Evolutionary conservation across 176 grass and related monocot genomes (phyloP), one percentile per base, ranked within the genome.

Genomic region (Zoysia pacifica): DNA sequence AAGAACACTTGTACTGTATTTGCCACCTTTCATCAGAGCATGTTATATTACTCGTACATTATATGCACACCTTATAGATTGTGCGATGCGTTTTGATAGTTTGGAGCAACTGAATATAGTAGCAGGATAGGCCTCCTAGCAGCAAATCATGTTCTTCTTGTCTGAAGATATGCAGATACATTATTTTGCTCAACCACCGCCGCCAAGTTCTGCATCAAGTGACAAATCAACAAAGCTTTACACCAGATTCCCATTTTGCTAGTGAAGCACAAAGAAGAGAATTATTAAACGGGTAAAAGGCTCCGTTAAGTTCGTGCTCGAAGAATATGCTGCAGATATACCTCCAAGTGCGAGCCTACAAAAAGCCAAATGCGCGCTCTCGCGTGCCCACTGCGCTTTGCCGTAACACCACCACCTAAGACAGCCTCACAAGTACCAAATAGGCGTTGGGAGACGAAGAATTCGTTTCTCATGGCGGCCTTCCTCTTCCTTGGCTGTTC

Each of bases 301-400:
- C 15, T 41, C 74, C 65, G 19, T 42, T 14, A 50, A 76, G 71
- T 71, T 81, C 58, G 77, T 89, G 87, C 77, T 77, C 41, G 58
- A 72, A 54, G 82, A 84, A 89, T 85, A 89, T 89, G 72, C 82
- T 77, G 72, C 43, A 50, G 53, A 80, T 40, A 89, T 89, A 65
- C 86, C 65, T 84, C 70, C 58, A 42, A 76, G 48, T 19, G 48
- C 76, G 73, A 89, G 71, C 65, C 82, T 89, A 84, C 82, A 89
- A 89, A 84, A 89, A 65, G 71, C 68, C 65, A 58, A 65, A 49
- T n/a, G 49, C 73, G 48, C 41, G 48, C 41, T 38, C 49, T 50
- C 55, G 3, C 56, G 84, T 65, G 75, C 80, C 70, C 61, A 84
- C 63, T 40, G 28, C 7, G 63, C 12, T 41, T 69, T 18, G 62